Evolutionary conservation across 176 grass and related monocot genomes (phyloP).

Genomic region (Hyparrhenia diplandra): DNA sequence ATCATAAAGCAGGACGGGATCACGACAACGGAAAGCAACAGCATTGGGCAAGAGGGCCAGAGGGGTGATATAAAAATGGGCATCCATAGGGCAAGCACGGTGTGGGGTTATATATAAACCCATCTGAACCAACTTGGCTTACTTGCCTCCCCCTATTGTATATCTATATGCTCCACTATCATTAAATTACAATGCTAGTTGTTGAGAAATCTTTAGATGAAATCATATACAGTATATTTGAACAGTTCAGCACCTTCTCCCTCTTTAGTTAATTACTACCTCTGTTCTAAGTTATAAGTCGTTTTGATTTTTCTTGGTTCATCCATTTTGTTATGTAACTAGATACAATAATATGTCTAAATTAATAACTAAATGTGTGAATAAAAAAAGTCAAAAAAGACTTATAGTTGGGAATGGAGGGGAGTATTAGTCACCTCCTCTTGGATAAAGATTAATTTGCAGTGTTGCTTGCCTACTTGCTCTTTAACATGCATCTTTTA

Average conservation of each 20-base stretch:
- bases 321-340: too few relatives aligned
- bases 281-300: too few relatives aligned
- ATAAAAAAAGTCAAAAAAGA: too few relatives aligned
- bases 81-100: conserved; percentile 22
- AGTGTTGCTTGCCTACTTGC: background rate
- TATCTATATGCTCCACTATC: conserved; percentile 14
- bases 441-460: background rate
- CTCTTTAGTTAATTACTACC: background rate
- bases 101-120: conserved; percentile 22
- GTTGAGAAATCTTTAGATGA: background rate
- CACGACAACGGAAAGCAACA: conserved; percentile 35
- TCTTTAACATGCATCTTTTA: background rate
- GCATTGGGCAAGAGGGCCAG: conserved; percentile 6
- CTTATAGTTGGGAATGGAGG: too few relatives aligned
- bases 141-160: conserved; percentile 35
- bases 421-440: background rate
- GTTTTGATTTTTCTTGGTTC: too few relatives aligned
- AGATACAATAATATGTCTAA: too few relatives aligned
- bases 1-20: conserved; percentile 5
- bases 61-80: conserved; percentile 19
- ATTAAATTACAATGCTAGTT: background rate
- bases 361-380: too few relatives aligned
- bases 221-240: background rate
- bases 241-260: background rate
- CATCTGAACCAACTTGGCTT: conserved; percentile 49